These are phyloP conservation scores for Zymoseptoria brevis DNA, from an alignment of 2,329 filamentous ascomycete species.

Conservation along the genomic window DNA sequence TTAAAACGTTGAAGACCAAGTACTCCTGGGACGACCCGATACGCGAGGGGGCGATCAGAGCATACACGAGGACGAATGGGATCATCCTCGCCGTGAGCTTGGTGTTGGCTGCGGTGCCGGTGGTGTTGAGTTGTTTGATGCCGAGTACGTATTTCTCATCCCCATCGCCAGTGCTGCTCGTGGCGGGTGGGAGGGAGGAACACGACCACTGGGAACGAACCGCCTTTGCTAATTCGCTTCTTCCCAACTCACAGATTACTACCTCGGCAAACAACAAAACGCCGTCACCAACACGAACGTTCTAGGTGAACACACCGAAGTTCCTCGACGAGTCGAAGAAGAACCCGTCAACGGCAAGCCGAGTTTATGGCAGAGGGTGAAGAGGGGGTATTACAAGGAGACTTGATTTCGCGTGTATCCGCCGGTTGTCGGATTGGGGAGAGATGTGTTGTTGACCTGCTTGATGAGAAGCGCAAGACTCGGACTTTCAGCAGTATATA, in stretches of 20 bases:
- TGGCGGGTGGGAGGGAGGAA: no score
- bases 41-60: conserved; percentile 1
- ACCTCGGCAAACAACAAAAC: conserved; percentile 9
- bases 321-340: background rate
- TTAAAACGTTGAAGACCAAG: background rate
- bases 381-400: conserved; percentile 3
- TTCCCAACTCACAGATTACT: no score
- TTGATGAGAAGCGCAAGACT: no score
- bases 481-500: no score
- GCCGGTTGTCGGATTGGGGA: no score
- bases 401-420: no score
- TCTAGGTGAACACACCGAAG: background rate
- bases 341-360: background rate
- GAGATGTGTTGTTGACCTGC: no score
- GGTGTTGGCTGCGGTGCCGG: background rate
- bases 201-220: no score
- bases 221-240: no score
- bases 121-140: conserved; percentile 4
- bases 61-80: conserved; percentile 3
- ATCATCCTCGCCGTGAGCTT: conserved; percentile 1
- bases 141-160: no score
- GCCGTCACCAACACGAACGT: conserved; percentile 1
- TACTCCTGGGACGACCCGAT: conserved; percentile 1
- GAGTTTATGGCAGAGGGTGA: background rate
- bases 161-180: no score